phyloP scores from a whole-genome alignment of 495 filamentous ascomycete species.

The Emericellopsis terricola region DNA sequence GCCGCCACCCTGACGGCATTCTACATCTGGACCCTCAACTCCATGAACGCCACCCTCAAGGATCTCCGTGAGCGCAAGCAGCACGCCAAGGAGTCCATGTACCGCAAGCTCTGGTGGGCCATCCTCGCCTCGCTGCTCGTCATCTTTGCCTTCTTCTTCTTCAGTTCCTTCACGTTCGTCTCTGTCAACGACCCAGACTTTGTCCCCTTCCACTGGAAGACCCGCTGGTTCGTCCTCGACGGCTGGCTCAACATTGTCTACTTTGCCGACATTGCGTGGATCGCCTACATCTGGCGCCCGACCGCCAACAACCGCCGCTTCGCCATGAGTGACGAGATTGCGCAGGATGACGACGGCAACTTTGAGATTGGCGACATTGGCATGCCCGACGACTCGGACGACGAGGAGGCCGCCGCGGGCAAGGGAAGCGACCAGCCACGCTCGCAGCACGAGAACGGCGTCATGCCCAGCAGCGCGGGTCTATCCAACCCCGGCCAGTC shows the following conservation, averaged over 20 bases:
- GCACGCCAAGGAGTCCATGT: conserved; percentile 85
- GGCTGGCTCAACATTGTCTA: conserved; percentile 97
- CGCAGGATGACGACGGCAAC: conserved; percentile 88
- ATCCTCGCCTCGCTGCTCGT: conserved; percentile 82
- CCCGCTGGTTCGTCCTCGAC: conserved; percentile 91
- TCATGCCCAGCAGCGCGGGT: conserved; percentile 9
- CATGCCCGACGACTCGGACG: conserved; percentile 52
- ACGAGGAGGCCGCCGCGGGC: conserved; percentile 27
- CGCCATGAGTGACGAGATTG: conserved; percentile 97
- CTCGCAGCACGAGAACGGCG: conserved; percentile 1
- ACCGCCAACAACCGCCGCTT: conserved; percentile 95
- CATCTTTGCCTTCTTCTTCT: conserved; percentile 89
- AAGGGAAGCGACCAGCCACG: conserved; percentile 7
- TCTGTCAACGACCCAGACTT: conserved; percentile 68
- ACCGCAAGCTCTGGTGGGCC: conserved; percentile 97
- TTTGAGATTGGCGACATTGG: conserved; percentile 94
- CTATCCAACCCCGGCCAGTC: conserved; percentile 21
- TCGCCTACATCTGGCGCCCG: conserved; percentile 95
- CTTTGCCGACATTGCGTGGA: conserved; percentile 72
- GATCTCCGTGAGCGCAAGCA: conserved; percentile 88
- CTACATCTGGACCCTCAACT: conserved; percentile 98
- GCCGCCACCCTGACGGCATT: conserved; percentile 89
- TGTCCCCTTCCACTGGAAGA: conserved; percentile 90
- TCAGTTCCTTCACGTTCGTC: conserved; percentile 89
- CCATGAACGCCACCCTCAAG: conserved; percentile 85